Conservation (phyloP, 1,139 yeast species). For the Geotrichum macrosporum region DNA sequence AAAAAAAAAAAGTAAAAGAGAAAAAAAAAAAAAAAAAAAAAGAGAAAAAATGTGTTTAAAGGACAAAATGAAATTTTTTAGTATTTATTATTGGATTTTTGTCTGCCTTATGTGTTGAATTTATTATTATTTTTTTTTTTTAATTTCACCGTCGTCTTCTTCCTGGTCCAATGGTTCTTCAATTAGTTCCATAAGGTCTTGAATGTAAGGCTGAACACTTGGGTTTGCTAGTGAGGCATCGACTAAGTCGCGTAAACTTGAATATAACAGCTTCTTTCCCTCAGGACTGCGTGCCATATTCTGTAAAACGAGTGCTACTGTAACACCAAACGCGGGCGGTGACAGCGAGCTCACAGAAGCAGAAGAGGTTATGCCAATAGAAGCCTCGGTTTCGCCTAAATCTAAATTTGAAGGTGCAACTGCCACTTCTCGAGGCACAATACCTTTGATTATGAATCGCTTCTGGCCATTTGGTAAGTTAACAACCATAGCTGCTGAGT, state of each 20-base stretch:
- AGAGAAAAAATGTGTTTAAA: too few relatives aligned
- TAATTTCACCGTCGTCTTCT: constrained; percentile 8
- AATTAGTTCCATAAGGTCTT: constrained; percentile 25
- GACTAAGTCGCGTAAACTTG: constrained; percentile 27
- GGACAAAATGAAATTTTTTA: too few relatives aligned
- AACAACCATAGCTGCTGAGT: constrained; percentile 90
- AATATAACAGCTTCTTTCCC: constrained; percentile 34
- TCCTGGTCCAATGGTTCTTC: constrained; percentile 1
- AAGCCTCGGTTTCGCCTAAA: background rate
- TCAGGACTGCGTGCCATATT: constrained; percentile 37
- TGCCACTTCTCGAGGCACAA: constrained; percentile 51
- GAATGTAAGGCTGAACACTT: constrained; percentile 27
- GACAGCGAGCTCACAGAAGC: background rate
- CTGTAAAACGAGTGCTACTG: constrained; percentile 39
- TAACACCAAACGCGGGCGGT: constrained; percentile 36
- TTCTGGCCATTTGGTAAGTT: constrained; percentile 54
- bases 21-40: too few relatives aligned
- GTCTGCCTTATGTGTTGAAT: background rate
- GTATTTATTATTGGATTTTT: background rate
- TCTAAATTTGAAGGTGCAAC: constrained; percentile 1
- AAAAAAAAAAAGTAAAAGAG: too few relatives aligned
- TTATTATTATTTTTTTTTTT: background rate
- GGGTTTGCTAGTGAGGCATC: constrained; percentile 31
- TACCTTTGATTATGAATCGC: constrained; percentile 87
- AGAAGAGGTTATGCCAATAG: background rate